These are phyloP conservation scores for Colletotrichum plurivorum DNA, from an alignment of 2,329 filamentous ascomycete species.

Conservation along the genomic window DNA sequence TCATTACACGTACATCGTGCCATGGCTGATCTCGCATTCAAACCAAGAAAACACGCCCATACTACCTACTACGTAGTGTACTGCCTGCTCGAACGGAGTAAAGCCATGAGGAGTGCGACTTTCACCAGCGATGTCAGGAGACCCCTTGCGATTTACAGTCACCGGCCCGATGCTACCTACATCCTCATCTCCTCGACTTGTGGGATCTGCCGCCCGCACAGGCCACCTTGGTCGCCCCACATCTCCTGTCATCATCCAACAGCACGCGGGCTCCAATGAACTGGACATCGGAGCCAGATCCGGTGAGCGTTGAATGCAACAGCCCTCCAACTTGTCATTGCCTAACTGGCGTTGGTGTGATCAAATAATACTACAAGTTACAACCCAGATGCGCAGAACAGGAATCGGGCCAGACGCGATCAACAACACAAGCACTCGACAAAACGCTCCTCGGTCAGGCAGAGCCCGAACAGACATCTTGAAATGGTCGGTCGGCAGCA, in stretches of 20 bases:
- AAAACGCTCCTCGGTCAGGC: not conserved
- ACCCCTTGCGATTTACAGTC: too few species aligned
- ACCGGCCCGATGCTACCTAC: not conserved
- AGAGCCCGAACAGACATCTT: constrained; percentile 1
- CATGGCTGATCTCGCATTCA: constrained; percentile 1
- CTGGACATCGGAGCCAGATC: constrained; percentile 20
- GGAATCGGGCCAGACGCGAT: not conserved
- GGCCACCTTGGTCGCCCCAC: not conserved
- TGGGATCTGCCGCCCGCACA: constrained; percentile 1
- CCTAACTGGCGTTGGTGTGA: not conserved
- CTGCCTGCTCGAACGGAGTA: too few species aligned
- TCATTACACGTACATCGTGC: not conserved
- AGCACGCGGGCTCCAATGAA: not conserved
- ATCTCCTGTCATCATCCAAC: too few species aligned
- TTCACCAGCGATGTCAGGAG: too few species aligned
- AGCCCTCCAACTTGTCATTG: not conserved
- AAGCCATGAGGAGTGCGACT: too few species aligned
- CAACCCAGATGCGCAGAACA: not conserved
- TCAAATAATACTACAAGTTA: not conserved
- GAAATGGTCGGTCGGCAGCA: not conserved
- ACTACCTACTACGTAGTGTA: too few species aligned
- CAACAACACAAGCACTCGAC: constrained; percentile 5
- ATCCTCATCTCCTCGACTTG: not conserved
- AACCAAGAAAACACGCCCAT: too few species aligned
- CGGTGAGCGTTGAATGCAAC: constrained; percentile 8